Base-by-base conservation (phyloP, 768 basidiomycete species). In the Tulasnella sp. region DNA sequence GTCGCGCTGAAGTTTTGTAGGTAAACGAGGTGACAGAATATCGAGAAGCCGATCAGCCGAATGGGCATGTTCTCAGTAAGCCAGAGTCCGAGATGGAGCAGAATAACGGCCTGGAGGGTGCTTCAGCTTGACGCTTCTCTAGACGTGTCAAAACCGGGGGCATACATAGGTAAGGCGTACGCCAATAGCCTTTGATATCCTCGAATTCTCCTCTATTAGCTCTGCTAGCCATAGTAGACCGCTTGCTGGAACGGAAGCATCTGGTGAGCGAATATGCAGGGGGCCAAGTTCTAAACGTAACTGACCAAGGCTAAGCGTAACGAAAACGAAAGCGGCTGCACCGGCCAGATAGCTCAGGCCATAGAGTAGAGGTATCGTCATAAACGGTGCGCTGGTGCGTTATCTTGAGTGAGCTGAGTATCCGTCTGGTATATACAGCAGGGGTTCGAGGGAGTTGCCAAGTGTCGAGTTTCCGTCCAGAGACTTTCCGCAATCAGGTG, bases 181-280 rank as follows among this genome's bases (percentile, higher is more conserved):
- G 0, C 97, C 97, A 29, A 94, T 78, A 0, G 81, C 76, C 81
- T 98, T 99, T 14, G 97, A 91, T 71, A 86, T 77, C 62, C 86
- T 86, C 14, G 94, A 89, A 79, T 96, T 90, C 78, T 98, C 96
- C 80, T 98, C 96, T 74, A 98, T 98, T 37, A 98, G 80, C 79
- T 98, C 96, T 1, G 95, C 95, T 37, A 96, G 82, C 84, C 96
- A 98, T 70, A 98, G 82, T 62, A 98, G 83, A 7, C 95, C 96
- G 80, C 92, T 95, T 65, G 96, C 96, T 96, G 78, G 14, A n/a
- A 63, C 36, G 1, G 66, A 72, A 77, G 70, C 16, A 64, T 64
- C n/a, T 32, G 26, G 63, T 64, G 26, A 64, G 37, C 63, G 63
- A 11, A 64, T 17, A 7, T 39, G 37, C 4, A 32, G 34, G 6